phyloP scores from a whole-genome alignment of 169 alveolate species.

The Plasmodium gaboni region DNA sequence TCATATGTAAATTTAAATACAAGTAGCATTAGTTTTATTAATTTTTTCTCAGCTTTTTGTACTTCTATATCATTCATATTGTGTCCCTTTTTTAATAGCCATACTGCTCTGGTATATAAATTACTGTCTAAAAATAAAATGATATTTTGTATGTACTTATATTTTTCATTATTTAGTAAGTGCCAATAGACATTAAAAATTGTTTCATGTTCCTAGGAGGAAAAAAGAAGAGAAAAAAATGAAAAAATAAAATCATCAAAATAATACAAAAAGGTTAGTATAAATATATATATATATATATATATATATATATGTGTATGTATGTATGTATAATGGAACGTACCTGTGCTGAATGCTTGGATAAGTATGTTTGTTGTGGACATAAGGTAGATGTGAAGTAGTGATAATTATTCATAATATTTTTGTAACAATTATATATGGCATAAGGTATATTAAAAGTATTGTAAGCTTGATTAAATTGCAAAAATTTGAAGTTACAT shows the following conservation, averaged over 20 bases:
- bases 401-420: constrained; percentile 52
- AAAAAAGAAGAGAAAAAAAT: neutral
- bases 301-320: neutral
- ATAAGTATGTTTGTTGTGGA: constrained; percentile 65
- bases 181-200: constrained; percentile 72
- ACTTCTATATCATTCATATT: constrained; percentile 62
- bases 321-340: neutral
- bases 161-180: constrained; percentile 49
- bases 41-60: constrained; percentile 66
- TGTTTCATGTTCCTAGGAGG: constrained; percentile 53
- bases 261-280: neutral
- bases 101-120: constrained; percentile 70
- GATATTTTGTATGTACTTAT: constrained; percentile 60
- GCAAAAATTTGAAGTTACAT: constrained; percentile 64
- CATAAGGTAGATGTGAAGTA: constrained; percentile 67
- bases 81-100: constrained; percentile 64
- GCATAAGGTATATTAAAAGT: constrained; percentile 63
- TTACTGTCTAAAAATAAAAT: constrained; percentile 58
- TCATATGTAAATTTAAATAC: constrained; percentile 70
- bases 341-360: constrained; percentile 72
- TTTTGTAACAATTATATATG: constrained; percentile 58
- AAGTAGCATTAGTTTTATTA: constrained; percentile 59
- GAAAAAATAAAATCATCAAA: neutral
- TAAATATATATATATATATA: neutral
- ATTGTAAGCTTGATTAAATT: constrained; percentile 43